Evolutionary conservation across 2,329 filamentous ascomycete species (phyloP), one percentile per base, ranked within the genome.

Genomic region (Phialocephala subalpina): DNA sequence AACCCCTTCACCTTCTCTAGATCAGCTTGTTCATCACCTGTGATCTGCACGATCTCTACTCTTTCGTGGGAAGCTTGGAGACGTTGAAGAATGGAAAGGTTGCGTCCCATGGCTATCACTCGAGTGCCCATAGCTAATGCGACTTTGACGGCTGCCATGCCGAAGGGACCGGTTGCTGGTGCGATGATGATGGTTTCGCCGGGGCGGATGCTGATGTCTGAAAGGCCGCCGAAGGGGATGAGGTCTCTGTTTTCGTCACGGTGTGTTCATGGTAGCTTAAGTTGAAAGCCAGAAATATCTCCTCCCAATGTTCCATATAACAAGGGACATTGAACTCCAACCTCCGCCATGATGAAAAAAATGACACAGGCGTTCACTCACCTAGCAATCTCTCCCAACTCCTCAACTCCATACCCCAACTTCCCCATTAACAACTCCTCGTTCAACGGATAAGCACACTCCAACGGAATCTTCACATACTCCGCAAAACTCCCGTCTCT

Each of bases 51-150:
- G 0, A 76, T 80, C 63, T 80, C 73, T 35, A 84, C 73, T 9
- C 76, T 70, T 8, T 72, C 72, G 36, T 58, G 62, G 2, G 69
- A 66, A 3, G 25, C 6, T 42, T 77, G 76, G 25, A 85, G 62
- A 40, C 72, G 72, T n/a, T 73, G 72, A 20, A 84, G 71, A 40
- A 68, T 67, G 38, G 73, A 69, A 63, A 75, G 67, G 67, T 82
- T 82, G 11, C 83, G 75, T 1, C 84, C 82, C 76, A 83, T 78
- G 2, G 84, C 84, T 59, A 87, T 73, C 1, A 85, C 83, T 33
- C 75, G 78, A 5, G 82, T 82, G 0, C 83, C 84, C 80, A 85
- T 81, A 0, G 82, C 79, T 2, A 82, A 63, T 0, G 83, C 83
- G 1, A 82, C 75, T 3, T 75, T 64, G 0, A 84, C 81, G 0